These are phyloP conservation scores for Sambucus nigra DNA, from an alignment of 129 eudicot species.

Conservation along the genomic window DNA sequence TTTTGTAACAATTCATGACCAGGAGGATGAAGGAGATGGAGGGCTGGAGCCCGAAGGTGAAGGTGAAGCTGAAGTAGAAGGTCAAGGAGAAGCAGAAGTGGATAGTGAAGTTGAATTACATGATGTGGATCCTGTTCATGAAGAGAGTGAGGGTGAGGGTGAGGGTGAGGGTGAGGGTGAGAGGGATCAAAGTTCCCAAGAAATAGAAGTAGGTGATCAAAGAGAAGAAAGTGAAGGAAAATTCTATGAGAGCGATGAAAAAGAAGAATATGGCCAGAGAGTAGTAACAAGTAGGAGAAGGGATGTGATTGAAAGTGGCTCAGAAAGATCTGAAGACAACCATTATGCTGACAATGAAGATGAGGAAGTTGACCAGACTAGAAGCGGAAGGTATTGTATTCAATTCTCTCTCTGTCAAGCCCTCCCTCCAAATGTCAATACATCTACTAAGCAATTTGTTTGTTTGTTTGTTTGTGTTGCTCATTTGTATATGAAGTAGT, in stretches of 20 bases:
- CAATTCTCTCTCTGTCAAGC: constrained; percentile 4
- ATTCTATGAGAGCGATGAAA: constrained; percentile 67
- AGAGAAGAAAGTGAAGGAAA: constrained; percentile 80
- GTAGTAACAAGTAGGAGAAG: constrained; percentile 85
- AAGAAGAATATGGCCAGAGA: constrained; percentile 64
- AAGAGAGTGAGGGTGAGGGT: constrained; percentile 90
- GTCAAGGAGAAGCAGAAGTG: constrained; percentile 81
- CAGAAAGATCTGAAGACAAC: constrained; percentile 82
- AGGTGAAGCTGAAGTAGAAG: constrained; percentile 65
- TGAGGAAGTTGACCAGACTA: constrained; percentile 75
- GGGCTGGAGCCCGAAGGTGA: constrained; percentile 58
- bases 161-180: constrained; percentile 98
- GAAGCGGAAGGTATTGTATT: constrained; percentile 58
- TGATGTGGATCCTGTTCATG: constrained; percentile 53
- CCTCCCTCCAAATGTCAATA: neutral
- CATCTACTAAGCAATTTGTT: neutral
- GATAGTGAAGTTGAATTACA: constrained; percentile 82
- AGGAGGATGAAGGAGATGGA: constrained; percentile 96
- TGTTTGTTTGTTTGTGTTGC: neutral
- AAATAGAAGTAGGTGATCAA: constrained; percentile 63
- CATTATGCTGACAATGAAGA: constrained; percentile 70
- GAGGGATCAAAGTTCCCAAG: constrained; percentile 81
- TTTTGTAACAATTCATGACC: constrained; percentile 8
- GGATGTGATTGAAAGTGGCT: constrained; percentile 67
- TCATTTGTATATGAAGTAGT: neutral